A percentile compares a stretch with the other conserved stretches of the same genome.
Conservation (phyloP, 2,329 filamentous ascomycete species). For the Drechslerella coelobrocha region DNA sequence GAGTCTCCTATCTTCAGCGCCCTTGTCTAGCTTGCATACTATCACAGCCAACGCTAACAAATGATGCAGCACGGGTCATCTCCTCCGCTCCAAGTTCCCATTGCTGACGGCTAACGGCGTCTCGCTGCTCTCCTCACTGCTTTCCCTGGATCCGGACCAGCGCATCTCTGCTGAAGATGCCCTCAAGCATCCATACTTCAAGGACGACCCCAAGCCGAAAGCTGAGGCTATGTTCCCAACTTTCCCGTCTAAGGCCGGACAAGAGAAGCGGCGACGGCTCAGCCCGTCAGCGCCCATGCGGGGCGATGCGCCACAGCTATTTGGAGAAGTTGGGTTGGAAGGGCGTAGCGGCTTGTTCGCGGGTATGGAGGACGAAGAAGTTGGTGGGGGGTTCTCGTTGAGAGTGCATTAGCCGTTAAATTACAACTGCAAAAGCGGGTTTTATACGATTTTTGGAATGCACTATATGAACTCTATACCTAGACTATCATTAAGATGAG, state of each 20-base stretch:
- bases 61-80: conserved; percentile 58
- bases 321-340: conserved; percentile 57
- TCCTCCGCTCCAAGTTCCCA: conserved; percentile 79
- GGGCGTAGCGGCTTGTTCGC: conserved; percentile 61
- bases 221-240: conserved; percentile 92
- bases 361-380: conserved; percentile 61
- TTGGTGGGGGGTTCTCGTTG: conserved; percentile 61
- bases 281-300: conserved; percentile 84
- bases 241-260: conserved; percentile 91
- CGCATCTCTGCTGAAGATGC: conserved; percentile 77
- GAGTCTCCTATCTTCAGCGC: conserved; percentile 45
- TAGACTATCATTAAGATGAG: too few relatives aligned
- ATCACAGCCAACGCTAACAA: not conserved
- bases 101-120: conserved; percentile 78
- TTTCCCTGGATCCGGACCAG: conserved; percentile 75
- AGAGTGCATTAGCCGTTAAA: conserved; percentile 49
- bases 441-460: too few relatives aligned
- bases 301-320: conserved; percentile 68
- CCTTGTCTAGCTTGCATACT: conserved; percentile 20
- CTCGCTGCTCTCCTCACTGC: conserved; percentile 70
- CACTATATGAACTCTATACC: too few relatives aligned
- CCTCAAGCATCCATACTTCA: conserved; percentile 82
- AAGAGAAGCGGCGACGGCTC: conserved; percentile 77
- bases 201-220: conserved; percentile 87
- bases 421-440: not conserved